These are phyloP conservation scores for Gynostemma pentaphyllum DNA, from an alignment of 306 rosid genomes.

Conservation along the genomic window DNA sequence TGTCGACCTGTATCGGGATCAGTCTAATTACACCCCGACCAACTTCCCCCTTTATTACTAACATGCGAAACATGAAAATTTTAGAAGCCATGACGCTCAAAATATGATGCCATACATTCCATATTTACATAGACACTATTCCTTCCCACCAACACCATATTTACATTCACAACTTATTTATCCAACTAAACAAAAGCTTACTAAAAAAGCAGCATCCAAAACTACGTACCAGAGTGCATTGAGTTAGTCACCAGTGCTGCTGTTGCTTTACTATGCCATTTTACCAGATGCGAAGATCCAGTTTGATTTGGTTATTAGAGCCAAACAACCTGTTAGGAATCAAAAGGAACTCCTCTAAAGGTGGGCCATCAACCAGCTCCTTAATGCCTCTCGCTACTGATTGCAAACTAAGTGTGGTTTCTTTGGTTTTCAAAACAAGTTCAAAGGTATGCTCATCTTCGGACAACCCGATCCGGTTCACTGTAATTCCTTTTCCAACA, in stretches of 20 bases:
- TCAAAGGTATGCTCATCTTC: conserved; percentile 23
- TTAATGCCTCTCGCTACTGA: conserved; percentile 27
- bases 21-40: no score
- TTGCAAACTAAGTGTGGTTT: conserved; percentile 25
- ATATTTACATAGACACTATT: background rate
- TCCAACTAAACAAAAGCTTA: no score
- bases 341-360: conserved; percentile 23
- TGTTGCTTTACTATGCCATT: background rate
- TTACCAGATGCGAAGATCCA: conserved; percentile 36
- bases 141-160: no score
- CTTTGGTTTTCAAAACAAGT: conserved; percentile 21
- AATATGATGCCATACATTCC: background rate
- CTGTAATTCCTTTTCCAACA: conserved; percentile 30
- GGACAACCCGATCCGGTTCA: conserved; percentile 37
- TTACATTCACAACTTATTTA: no score
- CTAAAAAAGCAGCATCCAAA: no score
- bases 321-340: conserved; percentile 27
- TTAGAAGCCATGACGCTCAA: background rate
- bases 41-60: no score
- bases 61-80: no score
- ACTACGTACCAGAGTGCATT: background rate
- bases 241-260: background rate
- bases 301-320: conserved; percentile 15
- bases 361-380: conserved; percentile 6
- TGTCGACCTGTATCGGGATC: no score